Evolutionary conservation across 2,329 filamentous ascomycete species (phyloP), one percentile per base, ranked within the genome.

Genomic region (Phaeosphaeria sp.): DNA sequence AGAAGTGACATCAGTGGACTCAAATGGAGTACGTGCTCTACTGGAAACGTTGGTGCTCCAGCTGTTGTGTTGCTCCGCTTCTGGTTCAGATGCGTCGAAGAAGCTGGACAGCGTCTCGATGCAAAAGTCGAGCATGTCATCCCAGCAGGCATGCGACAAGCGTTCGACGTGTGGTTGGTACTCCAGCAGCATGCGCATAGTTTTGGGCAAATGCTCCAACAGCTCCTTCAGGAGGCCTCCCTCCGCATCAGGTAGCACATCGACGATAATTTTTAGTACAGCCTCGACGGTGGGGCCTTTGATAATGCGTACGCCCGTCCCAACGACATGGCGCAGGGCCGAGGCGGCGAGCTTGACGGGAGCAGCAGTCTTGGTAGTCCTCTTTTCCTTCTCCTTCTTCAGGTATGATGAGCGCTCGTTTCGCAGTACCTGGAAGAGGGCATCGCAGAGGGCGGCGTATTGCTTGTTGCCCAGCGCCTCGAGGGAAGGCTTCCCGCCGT

Each of bases 401-500:
- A 82, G 79, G 63, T 86, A 90, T 18, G 78, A 74, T 9, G 87
- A 81, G 72, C 91, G 92, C 66, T 97, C 93, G 15, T 83, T 77
- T 18, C 89, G 75, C 1, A 85, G 85, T 71, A 84, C 89, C 53
- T 85, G 84, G 71, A 97, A 97, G 2, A 98, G 80, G 1, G 87
- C 85, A 69, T 97, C 92, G 67, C 92, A 91, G 44, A 97, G 87
- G 57, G 86, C 85, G 71, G 95, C 90, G 65, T 91, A 96, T n/a
- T 86, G 85, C 72, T 90, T 91, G 72, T 96, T 92, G 46, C 84
- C 85, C 33, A 97, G 80, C 6, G 72, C 69, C 33, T 80, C 75
- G 60, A 80, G 65, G 45, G 65, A 75, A 25, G 74, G 60, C 61
- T 73, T 80, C 25, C 74, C 78, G 65, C 79, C 83, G 65, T 84